phyloP scores from a whole-genome alignment of 441 rosid genomes.

The Melastoma candidum region DNA sequence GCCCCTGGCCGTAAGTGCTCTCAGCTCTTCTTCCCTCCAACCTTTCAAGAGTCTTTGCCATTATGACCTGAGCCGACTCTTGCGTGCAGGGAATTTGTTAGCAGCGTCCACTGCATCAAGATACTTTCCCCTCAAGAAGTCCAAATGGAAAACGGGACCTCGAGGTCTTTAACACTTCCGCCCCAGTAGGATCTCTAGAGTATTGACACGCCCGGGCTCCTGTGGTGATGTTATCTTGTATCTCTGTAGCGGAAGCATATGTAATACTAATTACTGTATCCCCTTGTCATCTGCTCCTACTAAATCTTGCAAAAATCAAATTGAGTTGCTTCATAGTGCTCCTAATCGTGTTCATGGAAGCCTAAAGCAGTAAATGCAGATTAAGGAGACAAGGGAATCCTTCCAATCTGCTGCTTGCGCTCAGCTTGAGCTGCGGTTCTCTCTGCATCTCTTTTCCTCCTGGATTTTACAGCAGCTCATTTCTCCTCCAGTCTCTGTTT shows the following conservation, averaged over 20 bases:
- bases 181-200: conserved; percentile 19
- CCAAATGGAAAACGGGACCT: conserved; percentile 47
- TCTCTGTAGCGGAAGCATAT: no score
- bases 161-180: conserved; percentile 44
- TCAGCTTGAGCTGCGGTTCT: conserved; percentile 62
- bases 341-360: no score
- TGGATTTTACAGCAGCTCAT: conserved; percentile 56
- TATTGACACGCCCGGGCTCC: conserved; percentile 4
- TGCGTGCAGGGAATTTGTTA: conserved; percentile 49
- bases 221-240: no score
- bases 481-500: conserved; percentile 80
- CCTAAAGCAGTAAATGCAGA: conserved; percentile 47
- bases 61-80: no score
- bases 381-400: conserved; percentile 38
- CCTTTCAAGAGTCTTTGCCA: background rate
- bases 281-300: no score
- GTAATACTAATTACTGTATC: no score
- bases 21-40: background rate
- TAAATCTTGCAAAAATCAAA: no score
- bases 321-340: no score
- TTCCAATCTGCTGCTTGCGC: conserved; percentile 61
- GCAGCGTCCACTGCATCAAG: conserved; percentile 61
- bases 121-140: conserved; percentile 66
- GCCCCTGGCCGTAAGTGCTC: conserved; percentile 92
- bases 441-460: conserved; percentile 54